Base-by-base conservation (phyloP, 1,284 basidiomycete species). In the Leccinum subfulvum region DNA sequence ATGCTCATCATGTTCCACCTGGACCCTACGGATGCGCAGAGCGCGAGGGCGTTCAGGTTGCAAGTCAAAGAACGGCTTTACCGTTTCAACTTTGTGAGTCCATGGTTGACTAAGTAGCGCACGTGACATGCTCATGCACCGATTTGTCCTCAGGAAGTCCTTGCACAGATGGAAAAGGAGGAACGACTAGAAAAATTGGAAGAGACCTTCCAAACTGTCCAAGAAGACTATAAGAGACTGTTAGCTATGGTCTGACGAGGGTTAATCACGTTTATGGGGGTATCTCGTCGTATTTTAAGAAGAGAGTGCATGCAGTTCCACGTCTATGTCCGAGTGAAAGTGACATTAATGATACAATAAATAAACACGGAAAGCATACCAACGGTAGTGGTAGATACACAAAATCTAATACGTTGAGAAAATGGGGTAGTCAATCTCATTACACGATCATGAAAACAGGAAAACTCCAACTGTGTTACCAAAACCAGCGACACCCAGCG, bases 61-160 rank as follows among this genome's bases (percentile, higher is more conserved):
- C 88, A 94, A 76, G 94, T 97, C 73, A 97, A 99, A 78, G 94
- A 96, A 74, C 84, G 97, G 39, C 78, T 99, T 59, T 98, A 92
- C 75, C 84, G 94, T 52, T 97, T 97, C 78, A 99, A 98, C 78
- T 96, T 90, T 74, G 95, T 95, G 71, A 71, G 92, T 81, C 5
- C 10, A 33, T 26, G 47, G 10, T 44, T 18, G 41, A 1, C 41
- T 1, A 7, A 14, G 14, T 51, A 6, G 5, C 21, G 13, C 56
- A 56, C 14, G 16, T 18, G 55, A 47, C 30, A 14, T 62, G 30
- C 57, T 68, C 14, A 66, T 13, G 13, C 33, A 7, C 55, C 39
- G 59, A 23, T 53, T 8, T 3, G 21, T 44, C 8, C 63, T 37
- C 74, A 96, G 91, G 95, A 97, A 79, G 84, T 91, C 60, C 82